A percentile compares a stretch with the other conserved stretches of the same genome.
Conservation (phyloP, 2,329 filamentous ascomycete genomes). For the Thermomyces lanuginosus region DNA sequence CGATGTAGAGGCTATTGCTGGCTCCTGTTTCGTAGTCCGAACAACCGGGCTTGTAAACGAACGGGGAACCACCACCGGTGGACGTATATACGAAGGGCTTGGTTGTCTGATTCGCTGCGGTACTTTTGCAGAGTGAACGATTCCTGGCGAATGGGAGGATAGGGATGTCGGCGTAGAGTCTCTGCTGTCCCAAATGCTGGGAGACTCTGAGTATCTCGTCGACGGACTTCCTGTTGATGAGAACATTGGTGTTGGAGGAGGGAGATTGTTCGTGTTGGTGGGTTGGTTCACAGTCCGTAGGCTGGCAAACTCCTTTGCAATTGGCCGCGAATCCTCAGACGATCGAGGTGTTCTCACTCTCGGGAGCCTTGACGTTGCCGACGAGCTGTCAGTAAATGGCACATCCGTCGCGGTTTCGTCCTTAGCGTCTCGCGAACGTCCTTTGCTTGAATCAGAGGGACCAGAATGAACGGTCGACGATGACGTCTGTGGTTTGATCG, state of each 20-base stretch:
- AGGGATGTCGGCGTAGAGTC: conserved; percentile 34
- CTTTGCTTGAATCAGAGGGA: no score
- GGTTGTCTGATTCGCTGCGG: conserved; percentile 19
- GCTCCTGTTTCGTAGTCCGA: no score
- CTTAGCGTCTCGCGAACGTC: neutral
- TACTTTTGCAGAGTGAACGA: conserved; percentile 25
- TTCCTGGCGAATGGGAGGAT: conserved; percentile 34
- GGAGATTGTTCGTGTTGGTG: conserved; percentile 21
- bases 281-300: conserved; percentile 19
- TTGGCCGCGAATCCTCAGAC: conserved; percentile 9
- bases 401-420: conserved; percentile 2
- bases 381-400: conserved; percentile 1
- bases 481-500: conserved; percentile 6
- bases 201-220: conserved; percentile 30
- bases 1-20: no score
- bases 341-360: conserved; percentile 8
- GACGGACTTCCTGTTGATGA: conserved; percentile 28
- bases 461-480: conserved; percentile 2
- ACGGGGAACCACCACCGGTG: conserved; percentile 1
- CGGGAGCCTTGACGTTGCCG: conserved; percentile 8
- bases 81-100: conserved; percentile 6
- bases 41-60: neutral
- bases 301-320: conserved; percentile 23
- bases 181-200: conserved; percentile 31
- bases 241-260: conserved; percentile 23